A percentile compares a stretch with the other conserved stretches of the same genome.
Evolutionary conservation across 139 green algal genomes (phyloP).

Genomic region (Closterium sp.): DNA sequence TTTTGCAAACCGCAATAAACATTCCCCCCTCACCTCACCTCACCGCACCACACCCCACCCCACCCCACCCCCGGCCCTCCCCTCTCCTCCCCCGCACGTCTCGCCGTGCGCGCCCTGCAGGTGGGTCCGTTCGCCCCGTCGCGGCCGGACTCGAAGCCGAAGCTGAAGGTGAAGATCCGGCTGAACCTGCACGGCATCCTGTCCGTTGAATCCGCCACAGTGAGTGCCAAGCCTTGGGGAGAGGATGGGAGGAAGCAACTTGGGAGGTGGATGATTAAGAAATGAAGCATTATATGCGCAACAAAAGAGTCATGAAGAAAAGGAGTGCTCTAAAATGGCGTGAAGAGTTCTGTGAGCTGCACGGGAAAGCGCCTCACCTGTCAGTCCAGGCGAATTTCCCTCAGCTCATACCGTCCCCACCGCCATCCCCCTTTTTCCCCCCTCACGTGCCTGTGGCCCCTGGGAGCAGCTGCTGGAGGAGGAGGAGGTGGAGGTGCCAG

Average conservation of each 20-base stretch:
- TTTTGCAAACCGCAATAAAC: too few species aligned
- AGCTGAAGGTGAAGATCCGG: constrained; percentile 81
- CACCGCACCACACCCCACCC: too few species aligned
- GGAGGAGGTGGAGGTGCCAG: constrained; percentile 69
- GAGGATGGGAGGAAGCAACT: too few species aligned
- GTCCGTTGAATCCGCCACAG: constrained; percentile 69
- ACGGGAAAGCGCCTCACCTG: too few species aligned
- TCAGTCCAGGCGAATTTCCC: too few species aligned
- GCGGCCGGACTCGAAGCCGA: constrained; percentile 66
- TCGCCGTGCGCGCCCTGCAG: constrained; percentile 6
- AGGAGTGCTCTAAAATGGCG: not conserved
- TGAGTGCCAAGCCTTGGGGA: constrained; percentile 27
- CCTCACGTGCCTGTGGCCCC: not conserved
- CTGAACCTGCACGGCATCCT: constrained; percentile 91
- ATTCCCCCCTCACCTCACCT: too few species aligned
- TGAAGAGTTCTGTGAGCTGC: not conserved
- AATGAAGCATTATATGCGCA: not conserved
- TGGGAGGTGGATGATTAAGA: too few species aligned
- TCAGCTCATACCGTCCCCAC: not conserved
- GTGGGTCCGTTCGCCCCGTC: constrained; percentile 45
- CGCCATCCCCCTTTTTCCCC: not conserved
- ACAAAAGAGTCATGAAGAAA: not conserved
- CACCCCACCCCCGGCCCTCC: too few species aligned
- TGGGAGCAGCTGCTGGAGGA: constrained; percentile 70
- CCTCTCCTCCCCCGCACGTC: not conserved